A percentile compares a stretch with the other conserved stretches of the same genome.
Conservation (phyloP, 2,329 filamentous ascomycete genomes). For the Emmonsiellopsis sp. region DNA sequence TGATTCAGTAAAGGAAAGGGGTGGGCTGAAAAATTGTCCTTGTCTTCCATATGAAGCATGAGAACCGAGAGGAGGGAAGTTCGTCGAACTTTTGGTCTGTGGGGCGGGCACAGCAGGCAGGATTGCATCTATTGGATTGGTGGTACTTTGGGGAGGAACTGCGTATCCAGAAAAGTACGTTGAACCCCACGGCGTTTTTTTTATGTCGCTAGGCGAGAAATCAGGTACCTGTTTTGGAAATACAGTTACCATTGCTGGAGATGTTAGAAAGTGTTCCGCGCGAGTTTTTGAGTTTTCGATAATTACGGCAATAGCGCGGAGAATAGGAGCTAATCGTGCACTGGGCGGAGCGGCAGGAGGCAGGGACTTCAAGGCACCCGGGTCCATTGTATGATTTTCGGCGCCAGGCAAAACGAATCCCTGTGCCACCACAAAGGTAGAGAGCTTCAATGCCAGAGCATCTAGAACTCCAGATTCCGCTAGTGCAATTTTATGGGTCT, state of each 20-base stretch:
- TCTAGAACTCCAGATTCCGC: constrained; percentile 67
- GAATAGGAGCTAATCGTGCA: constrained; percentile 55
- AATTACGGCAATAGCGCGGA: constrained; percentile 69
- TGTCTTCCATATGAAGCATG: constrained; percentile 26
- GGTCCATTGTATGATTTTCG: constrained; percentile 44
- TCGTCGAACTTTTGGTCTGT: constrained; percentile 27
- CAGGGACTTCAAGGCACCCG: constrained; percentile 48
- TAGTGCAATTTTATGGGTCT: constrained; percentile 61
- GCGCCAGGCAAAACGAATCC: constrained; percentile 61
- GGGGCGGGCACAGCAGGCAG: constrained; percentile 43
- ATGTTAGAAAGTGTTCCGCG: constrained; percentile 60
- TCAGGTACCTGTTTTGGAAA: constrained; percentile 50
- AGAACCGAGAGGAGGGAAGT: constrained; percentile 48
- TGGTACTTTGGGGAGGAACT: constrained; percentile 35
- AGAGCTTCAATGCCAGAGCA: constrained; percentile 64
- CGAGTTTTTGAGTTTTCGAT: constrained; percentile 71
- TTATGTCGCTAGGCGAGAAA: constrained; percentile 40
- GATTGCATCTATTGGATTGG: constrained; percentile 55
- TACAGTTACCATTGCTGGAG: constrained; percentile 58
- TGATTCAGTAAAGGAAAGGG: constrained; percentile 28
- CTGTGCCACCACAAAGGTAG: constrained; percentile 57
- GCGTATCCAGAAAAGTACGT: constrained; percentile 46
- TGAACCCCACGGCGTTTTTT: constrained; percentile 42
- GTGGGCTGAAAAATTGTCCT: constrained; percentile 26
- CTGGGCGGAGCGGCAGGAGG: constrained; percentile 52